phyloP scores from a whole-genome alignment of 2,329 filamentous ascomycete genomes.

The Neonectria hederae region DNA sequence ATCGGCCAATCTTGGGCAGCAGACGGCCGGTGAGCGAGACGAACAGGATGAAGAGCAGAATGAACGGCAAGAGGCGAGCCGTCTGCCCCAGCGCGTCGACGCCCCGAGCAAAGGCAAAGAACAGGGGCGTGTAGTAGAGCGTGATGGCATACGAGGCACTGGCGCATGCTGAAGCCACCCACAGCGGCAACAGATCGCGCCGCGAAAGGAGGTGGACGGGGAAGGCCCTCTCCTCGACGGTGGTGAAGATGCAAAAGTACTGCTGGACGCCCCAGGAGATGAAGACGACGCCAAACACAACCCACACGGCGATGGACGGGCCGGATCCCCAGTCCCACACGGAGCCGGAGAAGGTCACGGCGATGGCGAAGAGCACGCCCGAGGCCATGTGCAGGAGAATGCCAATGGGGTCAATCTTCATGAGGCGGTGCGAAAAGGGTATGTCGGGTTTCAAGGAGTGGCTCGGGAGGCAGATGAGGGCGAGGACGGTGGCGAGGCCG shows the following conservation, averaged over 20 bases:
- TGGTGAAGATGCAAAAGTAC: constrained; percentile 55
- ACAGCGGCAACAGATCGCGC: constrained; percentile 53
- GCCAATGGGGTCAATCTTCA: constrained; percentile 46
- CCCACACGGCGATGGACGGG: constrained; percentile 57
- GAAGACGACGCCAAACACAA: constrained; percentile 55
- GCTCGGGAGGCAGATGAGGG: constrained; percentile 56
- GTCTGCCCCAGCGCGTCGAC: constrained; percentile 53
- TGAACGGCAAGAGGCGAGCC: constrained; percentile 54
- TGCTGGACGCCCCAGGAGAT: constrained; percentile 60
- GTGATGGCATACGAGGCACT: constrained; percentile 51
- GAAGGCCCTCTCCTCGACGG: constrained; percentile 40
- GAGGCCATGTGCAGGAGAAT: constrained; percentile 41
- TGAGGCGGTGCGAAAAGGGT: constrained; percentile 30
- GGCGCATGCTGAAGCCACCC: constrained; percentile 50
- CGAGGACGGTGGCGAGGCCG: constrained; percentile 51
- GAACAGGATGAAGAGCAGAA: constrained; percentile 50
- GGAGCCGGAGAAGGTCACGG: constrained; percentile 60
- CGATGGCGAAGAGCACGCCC: constrained; percentile 55
- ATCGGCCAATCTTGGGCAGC: constrained; percentile 51
- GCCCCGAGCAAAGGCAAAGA: constrained; percentile 61
- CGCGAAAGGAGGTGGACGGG: constrained; percentile 35
- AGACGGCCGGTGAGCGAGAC: constrained; percentile 50
- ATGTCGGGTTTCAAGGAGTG: constrained; percentile 37
- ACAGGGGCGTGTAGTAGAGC: constrained; percentile 64
- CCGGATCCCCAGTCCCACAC: constrained; percentile 59